Evolutionary conservation across 2,329 filamentous ascomycete species (phyloP), one percentile per base, ranked within the genome.

Genomic region (Tolypocladium pustulatum): DNA sequence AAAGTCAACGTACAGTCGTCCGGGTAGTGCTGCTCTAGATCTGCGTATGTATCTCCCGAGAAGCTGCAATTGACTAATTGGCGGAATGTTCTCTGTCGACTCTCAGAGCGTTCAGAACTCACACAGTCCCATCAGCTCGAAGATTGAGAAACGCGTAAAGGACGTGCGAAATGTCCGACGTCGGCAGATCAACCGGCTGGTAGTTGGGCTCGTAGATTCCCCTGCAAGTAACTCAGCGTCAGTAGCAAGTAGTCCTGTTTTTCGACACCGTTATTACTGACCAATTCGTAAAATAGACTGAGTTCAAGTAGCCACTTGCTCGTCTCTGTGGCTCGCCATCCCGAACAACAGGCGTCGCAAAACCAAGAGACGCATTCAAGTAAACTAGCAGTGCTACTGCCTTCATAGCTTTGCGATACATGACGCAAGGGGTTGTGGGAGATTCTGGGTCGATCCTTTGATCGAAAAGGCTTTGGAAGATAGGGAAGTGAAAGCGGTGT

Each of bases 111-210:
- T 51, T 6, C 22, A 6, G 30, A 12, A 10, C 78, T 66, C 79
- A 87, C 72, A 92, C 88, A 63, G 89, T 86, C 20, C 90, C 91
- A 54, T 86, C 82, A 0, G 81, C 71, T 5, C 78, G 76, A n/a
- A 94, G 73, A 66, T 95, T 91, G 64, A 89, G 87, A 70, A 96
- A 96, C 3, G 90, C 81, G 67, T 83, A 95, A 2, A 95, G 77
- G 1, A 95, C 76, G 65, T 93, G 89, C 0, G 87, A 91, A 46
- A 95, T 74, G 61, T 89, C 78, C 1, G 83, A 77, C 1, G 78
- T 83, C 0, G 87, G 87, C 17, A 96, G 79, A 64, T 90, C 78
- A 56, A 86, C 79, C 0, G 89, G 87, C 55, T 88, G 81, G 68
- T 87, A 90, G 64, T 89, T 83, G 56, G 90, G 81, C 25, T 75